A percentile compares a stretch with the other conserved stretches of the same genome.
Evolutionary conservation across 176 grass and related monocot species (phyloP).

Genomic region (Oryza glaberrima): DNA sequence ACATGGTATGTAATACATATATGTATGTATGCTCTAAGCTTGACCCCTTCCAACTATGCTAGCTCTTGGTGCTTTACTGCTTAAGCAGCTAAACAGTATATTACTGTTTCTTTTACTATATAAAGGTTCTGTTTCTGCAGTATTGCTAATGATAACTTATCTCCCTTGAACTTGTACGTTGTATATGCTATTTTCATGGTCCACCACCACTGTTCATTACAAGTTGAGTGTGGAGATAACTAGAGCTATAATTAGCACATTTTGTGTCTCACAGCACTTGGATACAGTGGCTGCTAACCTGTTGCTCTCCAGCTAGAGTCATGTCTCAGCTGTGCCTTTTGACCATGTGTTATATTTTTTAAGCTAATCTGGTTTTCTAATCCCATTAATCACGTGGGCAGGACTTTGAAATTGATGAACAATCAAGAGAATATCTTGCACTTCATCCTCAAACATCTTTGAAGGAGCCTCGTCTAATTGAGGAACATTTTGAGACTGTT

Average conservation of each 20-base stretch:
- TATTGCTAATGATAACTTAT: constrained; percentile 11
- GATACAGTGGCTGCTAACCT: neutral
- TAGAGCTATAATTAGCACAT: constrained; percentile 12
- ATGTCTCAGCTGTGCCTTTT: constrained; percentile 11
- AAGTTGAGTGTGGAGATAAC: neutral
- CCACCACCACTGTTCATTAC: neutral
- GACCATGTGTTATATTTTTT: neutral
- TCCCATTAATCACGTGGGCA: constrained; percentile 32
- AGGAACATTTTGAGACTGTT: constrained; percentile 81
- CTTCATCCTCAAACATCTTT: constrained; percentile 67
- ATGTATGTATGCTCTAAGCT: constrained; percentile 15
- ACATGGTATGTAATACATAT: neutral
- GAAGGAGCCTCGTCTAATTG: constrained; percentile 57
- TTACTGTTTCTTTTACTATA: neutral
- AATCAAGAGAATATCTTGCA: constrained; percentile 64
- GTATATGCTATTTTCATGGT: constrained; percentile 6
- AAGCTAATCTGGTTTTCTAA: constrained; percentile 36
- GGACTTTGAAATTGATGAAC: constrained; percentile 80
- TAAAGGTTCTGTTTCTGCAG: neutral
- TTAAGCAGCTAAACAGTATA: neutral
- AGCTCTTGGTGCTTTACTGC: neutral
- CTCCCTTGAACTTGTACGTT: neutral
- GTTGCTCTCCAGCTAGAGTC: neutral
- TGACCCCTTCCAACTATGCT: constrained; percentile 5
- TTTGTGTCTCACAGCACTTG: neutral